These are phyloP conservation scores for Saturnispora gosingensis DNA, from an alignment of 805 yeast genomes.

Conservation along the genomic window DNA sequence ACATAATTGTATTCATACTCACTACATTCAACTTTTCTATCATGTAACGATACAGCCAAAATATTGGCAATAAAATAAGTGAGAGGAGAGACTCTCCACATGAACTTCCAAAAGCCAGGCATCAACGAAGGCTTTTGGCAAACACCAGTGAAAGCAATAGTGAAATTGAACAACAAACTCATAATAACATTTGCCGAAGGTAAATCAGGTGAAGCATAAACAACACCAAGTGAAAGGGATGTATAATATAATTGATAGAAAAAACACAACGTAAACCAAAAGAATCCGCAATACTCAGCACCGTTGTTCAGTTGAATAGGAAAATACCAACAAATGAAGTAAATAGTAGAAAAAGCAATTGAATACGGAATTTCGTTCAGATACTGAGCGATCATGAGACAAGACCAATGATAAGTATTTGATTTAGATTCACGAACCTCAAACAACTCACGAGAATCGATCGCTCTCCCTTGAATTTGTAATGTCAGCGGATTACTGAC, in stretches of 20 bases:
- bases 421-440: slow-evolving; percentile 67
- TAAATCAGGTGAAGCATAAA: slow-evolving; percentile 54
- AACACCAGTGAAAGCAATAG: slow-evolving; percentile 63
- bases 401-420: slow-evolving; percentile 67
- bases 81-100: slow-evolving; percentile 66
- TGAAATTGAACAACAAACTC: slow-evolving; percentile 46
- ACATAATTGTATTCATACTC: slow-evolving; percentile 39
- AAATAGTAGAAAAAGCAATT: slow-evolving; percentile 38
- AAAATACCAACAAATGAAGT: slow-evolving; percentile 32
- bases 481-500: slow-evolving; percentile 51
- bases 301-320: slow-evolving; percentile 29
- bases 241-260: slow-evolving; percentile 38
- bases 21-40: slow-evolving; percentile 41
- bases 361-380: slow-evolving; percentile 58
- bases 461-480: slow-evolving; percentile 54
- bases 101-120: slow-evolving; percentile 50
- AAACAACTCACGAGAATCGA: slow-evolving; percentile 51
- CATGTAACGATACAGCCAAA: slow-evolving; percentile 41
- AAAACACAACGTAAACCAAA: slow-evolving; percentile 25
- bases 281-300: slow-evolving; percentile 40
- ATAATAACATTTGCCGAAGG: slow-evolving; percentile 56
- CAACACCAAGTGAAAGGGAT: slow-evolving; percentile 43
- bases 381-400: slow-evolving; percentile 45
- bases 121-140: slow-evolving; percentile 45
- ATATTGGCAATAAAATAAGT: slow-evolving; percentile 57